Conservation (phyloP, 2,329 filamentous ascomycete species). For the Aspergillus sp. region DNA sequence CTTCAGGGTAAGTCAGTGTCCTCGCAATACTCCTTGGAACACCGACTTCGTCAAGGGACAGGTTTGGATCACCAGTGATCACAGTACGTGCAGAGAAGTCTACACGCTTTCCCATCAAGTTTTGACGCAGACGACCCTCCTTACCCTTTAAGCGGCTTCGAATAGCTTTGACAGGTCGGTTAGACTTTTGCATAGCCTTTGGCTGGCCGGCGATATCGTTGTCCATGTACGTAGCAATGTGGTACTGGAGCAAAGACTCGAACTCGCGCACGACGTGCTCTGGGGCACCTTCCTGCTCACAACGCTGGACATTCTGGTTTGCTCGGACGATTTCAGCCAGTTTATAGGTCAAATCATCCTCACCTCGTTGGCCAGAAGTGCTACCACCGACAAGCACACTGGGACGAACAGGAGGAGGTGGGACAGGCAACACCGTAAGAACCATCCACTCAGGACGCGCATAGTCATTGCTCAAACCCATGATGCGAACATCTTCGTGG, state of each 20-base stretch:
- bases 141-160: constrained; percentile 98
- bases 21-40: constrained; percentile 91
- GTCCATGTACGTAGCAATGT: constrained; percentile 99
- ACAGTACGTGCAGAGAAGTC: constrained; percentile 99
- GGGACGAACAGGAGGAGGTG: constrained; percentile 90
- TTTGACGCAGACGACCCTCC: constrained; percentile 94
- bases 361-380: constrained; percentile 85
- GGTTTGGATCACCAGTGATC: constrained; percentile 96
- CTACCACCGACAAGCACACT: constrained; percentile 97
- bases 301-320: constrained; percentile 90
- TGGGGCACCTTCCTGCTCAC: constrained; percentile 86
- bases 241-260: constrained; percentile 88
- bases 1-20: constrained; percentile 93
- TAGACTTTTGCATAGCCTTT: constrained; percentile 93
- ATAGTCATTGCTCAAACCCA: constrained; percentile 92
- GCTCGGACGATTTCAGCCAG: constrained; percentile 96
- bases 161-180: constrained; percentile 93
- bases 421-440: constrained; percentile 89
- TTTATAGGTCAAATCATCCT: constrained; percentile 99
- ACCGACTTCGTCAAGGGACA: constrained; percentile 95
- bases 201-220: constrained; percentile 97
- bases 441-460: constrained; percentile 99
- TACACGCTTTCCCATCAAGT: constrained; percentile 99
- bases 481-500: constrained; percentile 75
- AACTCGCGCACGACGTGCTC: constrained; percentile 90